A percentile compares a stretch with the other conserved stretches of the same genome.
Conservation (phyloP, 306 rosid genomes). For the Carpinus viminea region DNA sequence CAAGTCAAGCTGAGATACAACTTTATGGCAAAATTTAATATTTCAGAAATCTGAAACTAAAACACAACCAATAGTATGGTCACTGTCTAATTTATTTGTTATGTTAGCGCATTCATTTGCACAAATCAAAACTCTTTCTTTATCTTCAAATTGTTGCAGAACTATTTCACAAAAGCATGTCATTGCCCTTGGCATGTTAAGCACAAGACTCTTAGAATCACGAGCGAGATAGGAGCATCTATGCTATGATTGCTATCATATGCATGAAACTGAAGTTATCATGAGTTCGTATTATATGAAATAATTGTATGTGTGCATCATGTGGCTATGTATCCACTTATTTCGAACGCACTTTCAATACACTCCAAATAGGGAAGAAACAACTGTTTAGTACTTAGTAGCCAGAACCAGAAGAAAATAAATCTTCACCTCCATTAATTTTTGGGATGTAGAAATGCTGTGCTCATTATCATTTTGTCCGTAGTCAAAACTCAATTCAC, state of each 20-base stretch:
- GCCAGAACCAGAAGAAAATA: background rate
- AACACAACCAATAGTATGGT: slow-evolving; percentile 11
- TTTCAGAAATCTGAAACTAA: slow-evolving; percentile 17
- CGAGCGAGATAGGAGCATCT: background rate
- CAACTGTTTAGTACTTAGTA: background rate
- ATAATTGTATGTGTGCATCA: background rate
- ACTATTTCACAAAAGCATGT: background rate
- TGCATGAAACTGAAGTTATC: background rate
- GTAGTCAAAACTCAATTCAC: slow-evolving; percentile 87
- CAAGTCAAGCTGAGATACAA: slow-evolving; percentile 22
- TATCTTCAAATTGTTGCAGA: background rate
- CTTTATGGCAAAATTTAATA: slow-evolving; percentile 12
- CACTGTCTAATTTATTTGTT: slow-evolving; percentile 9
- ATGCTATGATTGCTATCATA: background rate
- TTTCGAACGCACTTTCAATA: slow-evolving; percentile 7
- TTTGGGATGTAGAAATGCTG: slow-evolving; percentile 56
- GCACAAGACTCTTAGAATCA: background rate
- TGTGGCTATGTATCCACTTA: background rate
- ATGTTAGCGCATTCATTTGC: slow-evolving; percentile 14
- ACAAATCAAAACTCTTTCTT: background rate
- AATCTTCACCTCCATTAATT: slow-evolving; percentile 64
- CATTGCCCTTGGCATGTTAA: background rate
- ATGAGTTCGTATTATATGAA: background rate
- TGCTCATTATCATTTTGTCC: slow-evolving; percentile 59
- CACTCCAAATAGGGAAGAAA: slow-evolving; percentile 16